A percentile compares a stretch with the other conserved stretches of the same genome.
Evolutionary conservation across 2,329 filamentous ascomycete genomes (phyloP).

Genomic region (Fusarium euwallaceae): DNA sequence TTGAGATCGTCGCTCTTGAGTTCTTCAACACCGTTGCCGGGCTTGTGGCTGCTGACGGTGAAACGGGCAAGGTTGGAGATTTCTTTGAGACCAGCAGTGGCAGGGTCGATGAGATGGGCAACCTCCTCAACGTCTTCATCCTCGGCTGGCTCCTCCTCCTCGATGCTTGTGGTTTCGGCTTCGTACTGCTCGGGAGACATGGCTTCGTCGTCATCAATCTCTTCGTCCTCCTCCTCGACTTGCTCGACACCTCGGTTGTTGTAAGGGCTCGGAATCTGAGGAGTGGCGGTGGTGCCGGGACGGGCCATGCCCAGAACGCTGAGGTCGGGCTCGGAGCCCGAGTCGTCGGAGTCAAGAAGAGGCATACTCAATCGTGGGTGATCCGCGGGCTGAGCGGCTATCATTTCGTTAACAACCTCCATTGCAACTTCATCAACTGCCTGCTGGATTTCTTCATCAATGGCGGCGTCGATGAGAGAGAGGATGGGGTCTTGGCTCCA

Average conservation of each 20-base stretch:
- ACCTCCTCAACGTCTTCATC: slow-evolving; percentile 44
- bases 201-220: slow-evolving; percentile 40
- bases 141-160: slow-evolving; percentile 53
- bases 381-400: slow-evolving; percentile 48
- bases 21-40: slow-evolving; percentile 82
- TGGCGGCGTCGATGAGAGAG: background rate
- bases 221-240: slow-evolving; percentile 35
- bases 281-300: slow-evolving; percentile 40
- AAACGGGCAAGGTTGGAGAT: slow-evolving; percentile 88
- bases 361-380: slow-evolving; percentile 55
- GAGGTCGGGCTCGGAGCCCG: slow-evolving; percentile 54
- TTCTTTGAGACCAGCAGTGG: slow-evolving; percentile 76
- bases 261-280: slow-evolving; percentile 48
- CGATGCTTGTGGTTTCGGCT: slow-evolving; percentile 48
- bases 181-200: slow-evolving; percentile 51
- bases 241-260: slow-evolving; percentile 37
- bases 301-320: slow-evolving; percentile 54
- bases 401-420: slow-evolving; percentile 28
- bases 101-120: slow-evolving; percentile 64
- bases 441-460: background rate
- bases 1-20: slow-evolving; percentile 79
- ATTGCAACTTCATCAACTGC: background rate
- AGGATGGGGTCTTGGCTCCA: background rate
- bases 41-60: slow-evolving; percentile 85
- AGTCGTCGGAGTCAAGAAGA: slow-evolving; percentile 52